phyloP scores from a whole-genome alignment of 441 rosid genomes.

The Rhodomyrtus psidioides region DNA sequence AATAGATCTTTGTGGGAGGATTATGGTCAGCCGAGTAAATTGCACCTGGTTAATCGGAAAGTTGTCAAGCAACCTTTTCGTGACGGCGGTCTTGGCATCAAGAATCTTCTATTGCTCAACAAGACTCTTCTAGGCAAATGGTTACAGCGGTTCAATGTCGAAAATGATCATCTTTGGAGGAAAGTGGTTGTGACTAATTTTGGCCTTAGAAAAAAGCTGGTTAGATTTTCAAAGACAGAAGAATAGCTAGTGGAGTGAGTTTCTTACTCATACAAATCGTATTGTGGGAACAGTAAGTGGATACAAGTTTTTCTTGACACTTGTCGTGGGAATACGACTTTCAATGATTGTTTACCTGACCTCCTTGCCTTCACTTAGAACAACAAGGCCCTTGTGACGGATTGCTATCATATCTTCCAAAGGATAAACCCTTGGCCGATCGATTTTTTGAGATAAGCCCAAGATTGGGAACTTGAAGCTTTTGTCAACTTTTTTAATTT shows the following conservation, averaged over 20 bases:
- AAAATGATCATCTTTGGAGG: neutral
- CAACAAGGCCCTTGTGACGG: neutral
- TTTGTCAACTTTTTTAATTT: neutral
- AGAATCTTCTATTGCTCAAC: neutral
- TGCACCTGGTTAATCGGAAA: neutral
- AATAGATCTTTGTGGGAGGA: neutral
- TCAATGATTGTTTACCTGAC: neutral
- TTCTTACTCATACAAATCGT: neutral
- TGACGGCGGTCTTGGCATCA: neutral
- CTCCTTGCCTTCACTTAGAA: neutral
- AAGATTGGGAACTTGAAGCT: neutral
- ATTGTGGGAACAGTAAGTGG: neutral
- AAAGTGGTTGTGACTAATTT: neutral
- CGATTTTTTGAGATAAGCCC: neutral
- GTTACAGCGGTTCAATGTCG: neutral
- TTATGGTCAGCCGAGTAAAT: neutral
- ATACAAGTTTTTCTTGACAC: neutral
- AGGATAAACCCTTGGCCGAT: neutral
- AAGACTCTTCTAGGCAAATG: neutral
- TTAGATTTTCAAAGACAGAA: neutral
- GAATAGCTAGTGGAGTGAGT: neutral
- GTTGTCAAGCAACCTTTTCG: neutral
- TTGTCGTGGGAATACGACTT: neutral
- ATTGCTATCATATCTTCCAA: neutral
- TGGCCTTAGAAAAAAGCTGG: neutral